Conservation (phyloP, 352 stramenopile genomes). For the Globisporangium rhizosaccharum region DNA sequence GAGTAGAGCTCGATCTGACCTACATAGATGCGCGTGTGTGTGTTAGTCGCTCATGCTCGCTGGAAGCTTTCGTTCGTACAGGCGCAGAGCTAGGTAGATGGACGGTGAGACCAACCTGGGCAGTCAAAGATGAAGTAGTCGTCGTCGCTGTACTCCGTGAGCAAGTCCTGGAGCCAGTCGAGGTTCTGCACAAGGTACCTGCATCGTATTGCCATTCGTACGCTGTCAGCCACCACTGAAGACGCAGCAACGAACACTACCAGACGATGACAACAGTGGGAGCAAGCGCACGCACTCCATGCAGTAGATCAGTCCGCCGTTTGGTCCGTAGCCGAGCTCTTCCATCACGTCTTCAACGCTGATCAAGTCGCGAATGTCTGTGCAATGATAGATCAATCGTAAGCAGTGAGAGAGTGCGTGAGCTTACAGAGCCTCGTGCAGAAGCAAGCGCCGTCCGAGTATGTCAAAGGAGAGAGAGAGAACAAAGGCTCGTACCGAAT, state of each 20-base stretch:
- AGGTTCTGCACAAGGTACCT: constrained; percentile 92
- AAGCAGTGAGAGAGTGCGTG: neutral
- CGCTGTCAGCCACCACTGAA: neutral
- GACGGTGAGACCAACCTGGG: constrained; percentile 66
- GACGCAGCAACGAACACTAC: neutral
- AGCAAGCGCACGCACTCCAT: constrained; percentile 91
- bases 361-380: constrained; percentile 93
- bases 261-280: neutral
- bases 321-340: constrained; percentile 95
- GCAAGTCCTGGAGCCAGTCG: constrained; percentile 93
- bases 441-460: too few species aligned
- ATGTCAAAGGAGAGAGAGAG: neutral
- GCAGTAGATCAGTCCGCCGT: constrained; percentile 98
- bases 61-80: neutral
- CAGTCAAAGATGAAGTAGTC: constrained; percentile 99
- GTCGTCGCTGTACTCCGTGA: constrained; percentile 88
- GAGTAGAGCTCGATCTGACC: constrained; percentile 91
- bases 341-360: constrained; percentile 97
- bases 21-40: constrained; percentile 8
- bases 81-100: too few species aligned
- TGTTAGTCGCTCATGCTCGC: neutral
- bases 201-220: neutral
- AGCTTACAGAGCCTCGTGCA: neutral
- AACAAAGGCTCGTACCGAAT: constrained; percentile 50
- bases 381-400: constrained; percentile 9